Conservation (phyloP, 2,329 filamentous ascomycete species). For the Fusarium mundagurra region DNA sequence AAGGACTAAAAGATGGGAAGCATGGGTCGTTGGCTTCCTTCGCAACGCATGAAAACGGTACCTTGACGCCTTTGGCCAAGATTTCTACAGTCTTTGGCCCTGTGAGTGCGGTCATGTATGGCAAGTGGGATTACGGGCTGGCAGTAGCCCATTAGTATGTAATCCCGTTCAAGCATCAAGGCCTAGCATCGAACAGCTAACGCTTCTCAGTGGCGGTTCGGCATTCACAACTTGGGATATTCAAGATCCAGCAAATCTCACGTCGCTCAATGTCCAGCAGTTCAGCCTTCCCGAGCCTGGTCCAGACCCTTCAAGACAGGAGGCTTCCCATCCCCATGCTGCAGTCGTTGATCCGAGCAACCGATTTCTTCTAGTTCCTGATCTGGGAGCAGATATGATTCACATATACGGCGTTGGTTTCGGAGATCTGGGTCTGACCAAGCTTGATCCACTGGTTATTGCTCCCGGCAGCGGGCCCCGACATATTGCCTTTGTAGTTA, state of each 20-base stretch:
- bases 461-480: conserved; percentile 69
- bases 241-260: conserved; percentile 50
- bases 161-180: not conserved
- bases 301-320: conserved; percentile 59
- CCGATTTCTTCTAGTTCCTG: conserved; percentile 70
- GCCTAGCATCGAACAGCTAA: conserved; percentile 4
- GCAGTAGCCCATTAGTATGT: conserved; percentile 60
- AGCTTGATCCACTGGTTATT: conserved; percentile 53
- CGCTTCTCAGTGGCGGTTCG: conserved; percentile 48
- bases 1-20: conserved; percentile 57
- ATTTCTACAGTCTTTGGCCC: conserved; percentile 52
- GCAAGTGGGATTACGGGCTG: conserved; percentile 51
- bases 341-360: conserved; percentile 73
- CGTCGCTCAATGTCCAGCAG: conserved; percentile 50
- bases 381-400: conserved; percentile 72
- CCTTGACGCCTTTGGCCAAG: conserved; percentile 51
- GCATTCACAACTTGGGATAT: conserved; percentile 58
- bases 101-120: conserved; percentile 57
- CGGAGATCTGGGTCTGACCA: conserved; percentile 55
- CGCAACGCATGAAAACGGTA: conserved; percentile 50
- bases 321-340: conserved; percentile 70
- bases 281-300: conserved; percentile 54
- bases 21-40: conserved; percentile 60
- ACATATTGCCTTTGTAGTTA: conserved; percentile 68
- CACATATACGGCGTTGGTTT: conserved; percentile 61